Base-by-base conservation (phyloP, 495 filamentous ascomycete genomes). In the Hyaloscypha bicolor region DNA sequence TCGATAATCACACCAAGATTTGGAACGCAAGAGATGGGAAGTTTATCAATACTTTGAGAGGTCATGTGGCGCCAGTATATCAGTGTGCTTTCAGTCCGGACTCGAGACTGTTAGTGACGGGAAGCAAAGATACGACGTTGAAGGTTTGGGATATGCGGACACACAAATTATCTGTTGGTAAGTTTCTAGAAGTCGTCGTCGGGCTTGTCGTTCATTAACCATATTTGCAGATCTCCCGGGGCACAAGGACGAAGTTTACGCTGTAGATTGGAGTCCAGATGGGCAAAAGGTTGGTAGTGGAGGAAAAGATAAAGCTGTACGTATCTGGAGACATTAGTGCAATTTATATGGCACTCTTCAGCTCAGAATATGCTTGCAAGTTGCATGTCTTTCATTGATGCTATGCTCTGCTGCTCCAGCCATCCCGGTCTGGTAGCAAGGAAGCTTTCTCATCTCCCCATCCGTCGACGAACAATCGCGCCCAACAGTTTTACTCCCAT, bases 181-280 rank as follows among this genome's bases (percentile, higher is more conserved):
- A 25, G 25, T 25, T 25, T 25, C 25, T 25, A 25, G 2, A 25
- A 25, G 25, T 25, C 25, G 25, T 25, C 25, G 25, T 25, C 25
- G 25, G 25, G 25, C 25, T 25, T 2, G 25, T 25, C 25, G 25
- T 25, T 25, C 25, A 25, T 25, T 67, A 42, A 67, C 64, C 6
- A 33, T 69, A 85, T 72, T 74, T 21, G 2, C 71, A 51, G 93
- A 99, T 83, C 83, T 99, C 31, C 93, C 94, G 0, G 96, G 95
- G 5, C 96, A 99, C 78, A 85, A 92, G 74, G 96, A 97, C 71
- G 93, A 98, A 79, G 95, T 98, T 11, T 96, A 91, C 79, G 92
- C 92, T 1, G 90, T 97, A 21, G 93, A 96, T 76, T 97, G 93
- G 93, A 91, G 88, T 74, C 87, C 91, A 12, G 93, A 97, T 77